Evolutionary conservation across 306 rosid genomes (phyloP), one percentile per base, ranked within the genome.

Genomic region (Ceratonia siliqua): DNA sequence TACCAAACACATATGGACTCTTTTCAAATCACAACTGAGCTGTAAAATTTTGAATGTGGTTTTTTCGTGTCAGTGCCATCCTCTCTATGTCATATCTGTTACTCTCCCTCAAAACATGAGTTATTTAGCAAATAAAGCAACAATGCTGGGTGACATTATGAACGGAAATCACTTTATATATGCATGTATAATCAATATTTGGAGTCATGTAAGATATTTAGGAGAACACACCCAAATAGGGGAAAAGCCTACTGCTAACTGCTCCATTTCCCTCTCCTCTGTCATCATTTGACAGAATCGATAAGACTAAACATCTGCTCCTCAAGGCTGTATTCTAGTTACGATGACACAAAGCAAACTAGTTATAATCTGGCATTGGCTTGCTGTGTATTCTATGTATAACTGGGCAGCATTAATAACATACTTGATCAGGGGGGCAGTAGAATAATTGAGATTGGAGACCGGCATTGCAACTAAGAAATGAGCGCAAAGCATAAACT

Each of bases 401-500:
- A n/a, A 48, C 1, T 48, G 8, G 9, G 54, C 22, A 17, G 8
- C 48, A 42, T 17, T 48, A 9, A 17, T 20, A 45, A 45, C 14
- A 1, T 20, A 17, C 54, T 48, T 48, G 48, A 42, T 42, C 48
- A 42, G 3, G 48, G 17, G 17, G 10, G 48, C n/a, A 14, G 36
- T 5, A 5, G 17, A 4, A 58, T 41, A 36, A 41, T 27, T 82
- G 50, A 71, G 74, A 70, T 17, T 59, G 66, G 57, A 33, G 53
- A 72, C 50, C 50, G 33, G 73, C 39, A 49, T 43, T 64, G 54
- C 74, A 66, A 69, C 72, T 62, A 14, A 59, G 15, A 68, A 53
- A 38, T 38, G 15, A 38, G 68, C 38, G 8, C 49, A 35, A 61
- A 11, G 20, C 12, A 12, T 15, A 50, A 18, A 50, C 56, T 75